Base-by-base conservation (phyloP, 1,139 yeast genomes). In the Taphrina pruni region DNA sequence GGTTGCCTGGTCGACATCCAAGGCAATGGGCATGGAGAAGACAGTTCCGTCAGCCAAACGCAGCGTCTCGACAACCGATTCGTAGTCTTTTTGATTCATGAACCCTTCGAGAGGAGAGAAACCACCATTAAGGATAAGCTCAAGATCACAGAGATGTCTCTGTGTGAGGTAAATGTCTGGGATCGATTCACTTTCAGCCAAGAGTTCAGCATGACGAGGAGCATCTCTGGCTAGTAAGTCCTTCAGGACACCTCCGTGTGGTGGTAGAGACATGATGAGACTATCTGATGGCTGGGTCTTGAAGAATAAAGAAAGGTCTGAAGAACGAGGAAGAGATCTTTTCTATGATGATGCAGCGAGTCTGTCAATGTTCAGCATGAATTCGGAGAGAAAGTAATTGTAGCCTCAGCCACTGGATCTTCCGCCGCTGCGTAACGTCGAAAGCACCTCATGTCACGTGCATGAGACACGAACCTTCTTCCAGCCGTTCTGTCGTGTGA, bases 1-100 rank as follows among this genome's bases (percentile, higher is more conserved):
- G 70, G 83, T 83, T 55, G 81, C 81, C 74, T 83, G 80, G 70
- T 85, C 79, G 20, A 92, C 90, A 78, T 93, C 98, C 72, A 93
- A 83, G 70, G 91, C 92, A 78, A 93, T 93, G 70, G 98, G 98
- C 76, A 93, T 92, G 35, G 97, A 87, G 94, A 97, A 93, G 73
- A 93, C 83, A 69, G 88, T 82, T 32, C 97, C 97, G 65, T 87
- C 84, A 12, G 88, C 79, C 69, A 93, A 83, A 75, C 97, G 85
- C 81, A 91, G 82, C 72, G 89, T 85, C 70, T 86, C 82, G 58
- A 93, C 96, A 45, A 93, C 98, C 14, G 88, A 70, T 57, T 85
- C 81, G 79, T 93, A 93, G 79, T 93, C 97, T 71, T 85, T 84
- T 80, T 92, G 86, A 76, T 84, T 87, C 78, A 93, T 81, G 81